Evolutionary conservation across 371 early-diverging fungal species (phyloP), one percentile per base, ranked within the genome.

Genomic region (Mortierella sp.): DNA sequence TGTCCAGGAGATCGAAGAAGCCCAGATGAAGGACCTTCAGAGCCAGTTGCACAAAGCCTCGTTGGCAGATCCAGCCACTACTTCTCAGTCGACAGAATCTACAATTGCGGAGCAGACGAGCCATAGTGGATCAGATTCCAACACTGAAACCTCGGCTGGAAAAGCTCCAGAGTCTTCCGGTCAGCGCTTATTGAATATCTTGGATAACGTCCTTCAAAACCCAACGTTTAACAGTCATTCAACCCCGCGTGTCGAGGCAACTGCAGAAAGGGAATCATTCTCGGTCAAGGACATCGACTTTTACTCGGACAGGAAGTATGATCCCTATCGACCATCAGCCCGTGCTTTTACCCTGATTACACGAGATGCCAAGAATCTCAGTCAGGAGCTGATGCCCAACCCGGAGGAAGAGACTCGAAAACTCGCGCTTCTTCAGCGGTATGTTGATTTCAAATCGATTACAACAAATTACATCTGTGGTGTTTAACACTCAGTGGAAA

Each of bases 1-100:
- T 1, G 61, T 72, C 1, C 72, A 78, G 51, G 78, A 78, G 49
- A 67, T 78, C n/a, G 76, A 76, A 34, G 64, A 64, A 26, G 76
- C 76, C 0, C 76, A 76, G 41, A 49, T 56, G 1, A 56, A 49
- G 39, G 59, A 56, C 5, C 64, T 69, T 9, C 64, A 68, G 41
- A 46, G 28, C 19, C 70, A 64, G 19, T 10, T 61, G 16, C 64
- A 60, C 7, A 42, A 58, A 7, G 18, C 65, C 16, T 76, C 76
- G 6, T 57, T 76, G 14, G 41, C 38, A 12, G 59, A 69, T 21
- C 61, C 63, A 21, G 60, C 52, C 7, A 34, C 60, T 8, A 57
- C 61, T 24, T 58, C 64, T 16, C 43, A 39, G 24, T 45, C 53
- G 34, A 12, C 57, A 56, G 6, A 38, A 43, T 16, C 52, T 9